These are phyloP conservation scores for Solanum raphanifolium DNA, from an alignment of 257 asterid species.

Conservation along the genomic window DNA sequence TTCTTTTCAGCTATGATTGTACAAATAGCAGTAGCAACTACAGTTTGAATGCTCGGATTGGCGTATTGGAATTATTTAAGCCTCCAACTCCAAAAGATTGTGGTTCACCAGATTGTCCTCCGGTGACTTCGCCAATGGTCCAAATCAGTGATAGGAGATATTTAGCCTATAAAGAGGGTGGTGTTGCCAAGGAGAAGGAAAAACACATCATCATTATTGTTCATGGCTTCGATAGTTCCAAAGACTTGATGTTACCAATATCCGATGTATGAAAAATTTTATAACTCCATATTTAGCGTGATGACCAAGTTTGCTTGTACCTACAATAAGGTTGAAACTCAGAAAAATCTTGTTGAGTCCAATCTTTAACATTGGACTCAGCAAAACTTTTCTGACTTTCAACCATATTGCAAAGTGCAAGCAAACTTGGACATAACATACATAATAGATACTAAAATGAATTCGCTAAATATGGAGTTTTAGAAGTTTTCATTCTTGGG, in stretches of 20 bases:
- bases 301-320: not conserved
- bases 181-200: conserved; percentile 51
- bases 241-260: conserved; percentile 39
- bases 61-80: conserved; percentile 42
- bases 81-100: conserved; percentile 63
- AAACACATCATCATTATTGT: conserved; percentile 40
- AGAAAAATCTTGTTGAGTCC: not conserved
- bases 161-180: conserved; percentile 62
- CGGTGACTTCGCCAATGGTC: conserved; percentile 53
- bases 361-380: not conserved
- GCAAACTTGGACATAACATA: not conserved
- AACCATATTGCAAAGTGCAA: not conserved
- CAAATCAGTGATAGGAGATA: conserved; percentile 62
- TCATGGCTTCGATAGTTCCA: conserved; percentile 67
- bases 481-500: conserved; percentile 33
- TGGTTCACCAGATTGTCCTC: conserved; percentile 70
- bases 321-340: not conserved
- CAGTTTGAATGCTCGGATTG: conserved; percentile 32
- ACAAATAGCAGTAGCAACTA: conserved; percentile 33
- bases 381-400: not conserved
- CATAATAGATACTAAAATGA: not conserved
- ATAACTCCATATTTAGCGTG: not conserved
- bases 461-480: not conserved
- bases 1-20: conserved; percentile 40
- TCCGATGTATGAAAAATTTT: conserved; percentile 36